Base-by-base conservation (phyloP, 208 protist species). In the Kentomonas sorsogonicus region DNA sequence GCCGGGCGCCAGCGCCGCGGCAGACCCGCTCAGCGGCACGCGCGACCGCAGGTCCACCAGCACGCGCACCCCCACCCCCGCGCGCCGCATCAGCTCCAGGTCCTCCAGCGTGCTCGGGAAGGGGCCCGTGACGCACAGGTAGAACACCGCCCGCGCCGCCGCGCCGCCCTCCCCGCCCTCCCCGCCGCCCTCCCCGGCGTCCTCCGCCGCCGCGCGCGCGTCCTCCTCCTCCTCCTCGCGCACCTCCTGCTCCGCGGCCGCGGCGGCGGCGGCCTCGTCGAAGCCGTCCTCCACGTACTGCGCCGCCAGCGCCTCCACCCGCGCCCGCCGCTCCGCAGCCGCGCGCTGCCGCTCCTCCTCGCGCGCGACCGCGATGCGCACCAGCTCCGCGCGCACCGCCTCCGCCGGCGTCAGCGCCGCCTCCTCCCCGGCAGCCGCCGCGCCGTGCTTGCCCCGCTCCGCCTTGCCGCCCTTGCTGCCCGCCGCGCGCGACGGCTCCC, bases 271-370 rank as follows among this genome's bases (percentile, higher is more conserved):
- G 7, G 57, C 83, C 0, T 68, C 65, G 1, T 41, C 48, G 23
- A 94, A 64, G 0, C 83, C 87, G 20, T 94, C 87, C 60, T 94
- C 87, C 44, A 84, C 31, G 65, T 86, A 91, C 44, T 87, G 68
- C 26, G 41, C 59, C 23, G 71, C 56, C 11, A 89, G 51, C 0
- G 55, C 53, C 2, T 67, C 25, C 4, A 84, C 48, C 27, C 64
- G 63, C 10, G 61, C 63, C 31, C 48, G 62, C 6, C 53, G 62
- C 15, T 74, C 79, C 46, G 47, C 47, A 15, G 44, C 53, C 11
- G 59, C 67, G 7, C 60, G 66, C 13, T 60, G 69, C 27, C 72
- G 65, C 13, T 55, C 64, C 39, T 69, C 40, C 40, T 86, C 79
- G 0, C 80, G 72, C 0, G 55, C 33, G 2, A 77, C 60, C 1